phyloP scores from a whole-genome alignment of 768 basidiomycete species.

The Obba rivulosa region DNA sequence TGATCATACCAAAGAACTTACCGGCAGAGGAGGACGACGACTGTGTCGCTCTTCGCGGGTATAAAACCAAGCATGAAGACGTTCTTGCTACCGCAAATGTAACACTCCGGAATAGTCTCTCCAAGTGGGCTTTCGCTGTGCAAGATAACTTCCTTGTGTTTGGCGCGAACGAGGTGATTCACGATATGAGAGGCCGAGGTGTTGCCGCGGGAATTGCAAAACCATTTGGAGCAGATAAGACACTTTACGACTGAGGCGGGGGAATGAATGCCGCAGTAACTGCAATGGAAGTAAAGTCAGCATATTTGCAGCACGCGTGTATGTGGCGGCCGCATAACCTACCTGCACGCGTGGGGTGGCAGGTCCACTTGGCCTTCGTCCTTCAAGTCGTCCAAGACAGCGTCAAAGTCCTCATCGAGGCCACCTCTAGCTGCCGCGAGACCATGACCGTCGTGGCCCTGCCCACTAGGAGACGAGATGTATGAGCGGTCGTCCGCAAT shows the following conservation, averaged over 20 bases:
- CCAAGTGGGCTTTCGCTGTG: slow-evolving; percentile 94
- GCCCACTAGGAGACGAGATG: slow-evolving; percentile 28
- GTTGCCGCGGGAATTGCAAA: slow-evolving; percentile 97
- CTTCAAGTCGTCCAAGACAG: slow-evolving; percentile 84
- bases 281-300: slow-evolving; percentile 24
- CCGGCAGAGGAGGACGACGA: slow-evolving; percentile 96
- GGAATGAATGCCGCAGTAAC: slow-evolving; percentile 98
- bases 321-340: slow-evolving; percentile 20
- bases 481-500: slow-evolving; percentile 57
- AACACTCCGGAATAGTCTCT: slow-evolving; percentile 97
- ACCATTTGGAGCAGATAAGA: slow-evolving; percentile 89
- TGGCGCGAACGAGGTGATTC: slow-evolving; percentile 97
- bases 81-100: slow-evolving; percentile 98
- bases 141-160: slow-evolving; percentile 97
- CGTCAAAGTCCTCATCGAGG: slow-evolving; percentile 82
- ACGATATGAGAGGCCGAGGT: slow-evolving; percentile 99
- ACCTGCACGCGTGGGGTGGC: slow-evolving; percentile 96
- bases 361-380: slow-evolving; percentile 74
- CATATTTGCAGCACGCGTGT: not conserved
- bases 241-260: slow-evolving; percentile 97
- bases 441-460: slow-evolving; percentile 20
- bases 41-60: slow-evolving; percentile 97
- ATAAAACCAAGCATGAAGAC: slow-evolving; percentile 99
- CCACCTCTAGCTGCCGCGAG: slow-evolving; percentile 15
- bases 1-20: slow-evolving; percentile 32